Conservation (phyloP, 2,329 filamentous ascomycete species). For the Emergomyces africanus region DNA sequence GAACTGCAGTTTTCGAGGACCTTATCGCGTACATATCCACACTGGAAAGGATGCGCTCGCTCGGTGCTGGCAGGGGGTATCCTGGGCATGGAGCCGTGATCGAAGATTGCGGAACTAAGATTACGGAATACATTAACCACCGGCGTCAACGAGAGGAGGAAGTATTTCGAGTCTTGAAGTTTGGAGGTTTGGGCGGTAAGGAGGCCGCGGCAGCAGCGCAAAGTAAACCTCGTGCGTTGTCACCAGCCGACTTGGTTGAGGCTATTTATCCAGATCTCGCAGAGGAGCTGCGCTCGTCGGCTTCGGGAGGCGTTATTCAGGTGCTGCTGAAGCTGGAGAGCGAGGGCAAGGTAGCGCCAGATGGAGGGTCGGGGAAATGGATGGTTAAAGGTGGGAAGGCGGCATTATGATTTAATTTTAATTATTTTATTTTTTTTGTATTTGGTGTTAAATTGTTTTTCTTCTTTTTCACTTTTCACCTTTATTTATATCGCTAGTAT, state of each 20-base stretch:
- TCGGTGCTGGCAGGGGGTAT: constrained; percentile 55
- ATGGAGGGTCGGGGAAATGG: constrained; percentile 13
- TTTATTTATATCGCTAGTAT: background rate
- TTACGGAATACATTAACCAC: constrained; percentile 74
- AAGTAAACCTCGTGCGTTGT: constrained; percentile 40
- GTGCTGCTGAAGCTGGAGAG: constrained; percentile 64
- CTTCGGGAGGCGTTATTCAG: constrained; percentile 61
- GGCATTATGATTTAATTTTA: constrained; percentile 16
- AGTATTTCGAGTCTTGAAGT: constrained; percentile 52
- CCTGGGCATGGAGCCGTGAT: constrained; percentile 79
- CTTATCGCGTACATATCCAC: constrained; percentile 55
- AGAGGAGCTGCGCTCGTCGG: constrained; percentile 60
- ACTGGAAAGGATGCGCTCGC: constrained; percentile 53
- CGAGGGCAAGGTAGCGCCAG: constrained; percentile 53
- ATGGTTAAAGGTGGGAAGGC: constrained; percentile 17
- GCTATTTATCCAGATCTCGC: constrained; percentile 73
- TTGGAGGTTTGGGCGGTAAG: constrained; percentile 21
- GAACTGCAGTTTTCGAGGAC: constrained; percentile 75
- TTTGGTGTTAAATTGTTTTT: background rate
- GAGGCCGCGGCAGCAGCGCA: constrained; percentile 14
- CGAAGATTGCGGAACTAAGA: constrained; percentile 55
- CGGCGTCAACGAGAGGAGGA: constrained; percentile 67
- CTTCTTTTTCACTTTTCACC: background rate
- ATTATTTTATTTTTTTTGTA: background rate
- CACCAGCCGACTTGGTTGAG: constrained; percentile 71